Evolutionary conservation across 1,139 yeast genomes (phyloP), one percentile per base, ranked within the genome.

Genomic region (Candida gigantensis): DNA sequence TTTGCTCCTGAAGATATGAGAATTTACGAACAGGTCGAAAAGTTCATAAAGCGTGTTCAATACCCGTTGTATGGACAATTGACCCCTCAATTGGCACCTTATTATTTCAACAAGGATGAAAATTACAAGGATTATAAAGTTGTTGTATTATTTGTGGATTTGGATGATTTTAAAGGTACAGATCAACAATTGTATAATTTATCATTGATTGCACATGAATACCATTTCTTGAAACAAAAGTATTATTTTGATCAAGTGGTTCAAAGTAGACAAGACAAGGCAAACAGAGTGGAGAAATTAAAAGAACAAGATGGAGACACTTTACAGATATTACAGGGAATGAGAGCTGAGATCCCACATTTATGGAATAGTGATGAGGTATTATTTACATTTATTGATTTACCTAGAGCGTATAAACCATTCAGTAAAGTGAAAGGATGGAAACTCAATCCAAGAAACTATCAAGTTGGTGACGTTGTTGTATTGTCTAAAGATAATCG

Each of bases 1-100:
- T 77, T 77, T 57, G 79, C 81, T 0, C 76, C 86, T 2, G 78
- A 77, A 38, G 86, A 83, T 48, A 68, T 77, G 44, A 68, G 90
- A 46, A 69, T 75, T 44, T 57, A 58, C 20, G 64, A 62, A 12
- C 60, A 63, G 31, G 62, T 84, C n/a, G 52, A 68, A 45, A 50
- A 67, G 9, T 83, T 82, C 60, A 60, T 83, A 17, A 50, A 58
- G 19, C 58, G 61, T 34, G 68, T 74, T 45, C 64, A 72, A 30
- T 58, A 62, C 38, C 87, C 88, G 6, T 55, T 73, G 13, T 58
- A 76, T 35, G 73, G 68, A 37, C 81, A 79, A 46, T 56, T 82
- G 35, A 72, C 76, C 0, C 65, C 73, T 0, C 52, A 55, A 6
- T 60, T 65, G 28, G 51, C 68, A 20, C 51, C 62, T 2, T 39